Evolutionary conservation across 192 early-diverging fungal species (phyloP).

Genomic region (Coemansia sp.): DNA sequence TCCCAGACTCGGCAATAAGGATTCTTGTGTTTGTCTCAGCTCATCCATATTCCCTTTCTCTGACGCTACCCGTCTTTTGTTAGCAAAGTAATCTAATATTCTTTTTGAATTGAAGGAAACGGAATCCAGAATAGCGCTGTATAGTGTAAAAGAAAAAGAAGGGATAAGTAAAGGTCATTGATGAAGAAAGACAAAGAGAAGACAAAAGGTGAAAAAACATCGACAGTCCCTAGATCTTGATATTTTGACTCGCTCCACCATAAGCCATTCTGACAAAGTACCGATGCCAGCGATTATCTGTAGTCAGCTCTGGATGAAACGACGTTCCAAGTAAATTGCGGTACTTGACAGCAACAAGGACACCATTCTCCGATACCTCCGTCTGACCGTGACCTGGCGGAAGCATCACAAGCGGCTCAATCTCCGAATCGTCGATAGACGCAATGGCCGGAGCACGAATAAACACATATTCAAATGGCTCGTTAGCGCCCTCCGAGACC

Average conservation of each 20-base stretch:
- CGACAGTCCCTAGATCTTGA: neutral
- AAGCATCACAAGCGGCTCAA: slow-evolving; percentile 74
- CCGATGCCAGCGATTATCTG: slow-evolving; percentile 82
- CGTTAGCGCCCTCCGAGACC: slow-evolving; percentile 11
- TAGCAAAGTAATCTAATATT: neutral
- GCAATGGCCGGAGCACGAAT: slow-evolving; percentile 93
- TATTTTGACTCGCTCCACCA: neutral
- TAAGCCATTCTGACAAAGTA: slow-evolving; percentile 71
- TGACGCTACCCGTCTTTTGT: neutral
- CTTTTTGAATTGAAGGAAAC: neutral
- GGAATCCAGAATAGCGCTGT: neutral
- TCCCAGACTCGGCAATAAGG: neutral
- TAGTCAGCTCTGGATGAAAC: slow-evolving; percentile 97
- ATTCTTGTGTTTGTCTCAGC: neutral
- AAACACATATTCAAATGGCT: slow-evolving; percentile 73
- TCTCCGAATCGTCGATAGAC: slow-evolving; percentile 64
- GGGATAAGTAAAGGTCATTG: neutral
- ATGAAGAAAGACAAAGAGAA: neutral
- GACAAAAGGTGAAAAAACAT: neutral
- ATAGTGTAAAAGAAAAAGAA: neutral
- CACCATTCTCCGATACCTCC: slow-evolving; percentile 56
- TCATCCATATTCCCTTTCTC: neutral
- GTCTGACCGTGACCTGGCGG: slow-evolving; percentile 48
- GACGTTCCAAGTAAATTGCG: slow-evolving; percentile 83
- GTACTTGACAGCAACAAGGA: slow-evolving; percentile 89